These are phyloP conservation scores for Kwoniella botswanensis DNA, from an alignment of 768 basidiomycete species.

Conservation along the genomic window DNA sequence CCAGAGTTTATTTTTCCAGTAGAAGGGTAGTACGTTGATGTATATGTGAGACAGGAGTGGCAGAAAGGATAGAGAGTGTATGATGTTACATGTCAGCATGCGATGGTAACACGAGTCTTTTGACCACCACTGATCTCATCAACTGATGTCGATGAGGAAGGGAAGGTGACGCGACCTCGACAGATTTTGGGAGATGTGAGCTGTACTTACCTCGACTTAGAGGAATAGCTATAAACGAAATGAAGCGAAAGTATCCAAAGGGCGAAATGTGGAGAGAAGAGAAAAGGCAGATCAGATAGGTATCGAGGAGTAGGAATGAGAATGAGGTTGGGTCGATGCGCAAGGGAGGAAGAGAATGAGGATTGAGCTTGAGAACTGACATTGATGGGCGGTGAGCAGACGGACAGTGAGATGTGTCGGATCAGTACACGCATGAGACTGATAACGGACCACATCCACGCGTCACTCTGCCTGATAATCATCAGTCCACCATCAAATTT, in stretches of 20 bases:
- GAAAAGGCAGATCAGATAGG: not conserved
- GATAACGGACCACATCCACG: too few species aligned
- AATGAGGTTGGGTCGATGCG: not conserved
- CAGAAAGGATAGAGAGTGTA: not conserved
- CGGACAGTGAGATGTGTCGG: too few species aligned
- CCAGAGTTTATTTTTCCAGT: constrained; percentile 3
- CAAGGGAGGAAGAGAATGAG: too few species aligned
- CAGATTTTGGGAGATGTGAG: not conserved
- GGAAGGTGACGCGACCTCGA: not conserved
- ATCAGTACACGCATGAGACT: too few species aligned
- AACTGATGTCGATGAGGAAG: not conserved
- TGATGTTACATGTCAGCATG: not conserved
- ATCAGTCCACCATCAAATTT: too few species aligned
- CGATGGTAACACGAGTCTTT: not conserved
- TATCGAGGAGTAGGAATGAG: not conserved
- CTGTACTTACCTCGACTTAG: not conserved
- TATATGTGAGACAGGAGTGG: not conserved
- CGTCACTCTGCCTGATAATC: too few species aligned
- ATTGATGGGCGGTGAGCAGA: too few species aligned
- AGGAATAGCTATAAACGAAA: not conserved
- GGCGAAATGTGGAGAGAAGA: not conserved
- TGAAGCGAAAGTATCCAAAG: not conserved
- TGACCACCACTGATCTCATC: not conserved
- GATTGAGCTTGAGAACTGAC: too few species aligned
- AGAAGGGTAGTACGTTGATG: not conserved